A percentile compares a stretch with the other conserved stretches of the same genome.
Evolutionary conservation across 805 yeast species (phyloP).

Genomic region (Hanseniaspora thailandica): DNA sequence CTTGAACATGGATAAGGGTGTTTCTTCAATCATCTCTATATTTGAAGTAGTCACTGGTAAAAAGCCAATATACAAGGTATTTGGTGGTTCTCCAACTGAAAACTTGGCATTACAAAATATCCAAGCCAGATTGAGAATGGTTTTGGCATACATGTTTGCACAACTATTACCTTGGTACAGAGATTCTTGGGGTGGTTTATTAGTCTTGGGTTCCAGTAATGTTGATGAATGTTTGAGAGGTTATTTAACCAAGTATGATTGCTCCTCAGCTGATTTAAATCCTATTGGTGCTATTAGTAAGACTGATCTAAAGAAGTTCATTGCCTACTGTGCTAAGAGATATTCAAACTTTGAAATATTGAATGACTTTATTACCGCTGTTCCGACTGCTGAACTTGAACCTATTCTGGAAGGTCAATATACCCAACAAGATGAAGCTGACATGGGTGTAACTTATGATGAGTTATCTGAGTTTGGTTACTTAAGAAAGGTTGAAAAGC

Average conservation of each 20-base stretch:
- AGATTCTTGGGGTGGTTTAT: slow-evolving; percentile 47
- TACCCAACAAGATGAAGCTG: slow-evolving; percentile 91
- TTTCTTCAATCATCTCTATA: slow-evolving; percentile 56
- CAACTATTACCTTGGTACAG: slow-evolving; percentile 93
- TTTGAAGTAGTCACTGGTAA: slow-evolving; percentile 87
- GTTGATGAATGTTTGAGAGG: slow-evolving; percentile 96
- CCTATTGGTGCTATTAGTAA: slow-evolving; percentile 99
- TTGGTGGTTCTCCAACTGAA: slow-evolving; percentile 87
- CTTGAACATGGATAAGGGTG: slow-evolving; percentile 80
- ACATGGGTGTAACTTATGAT: slow-evolving; percentile 97
- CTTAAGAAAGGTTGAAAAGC: slow-evolving; percentile 79
- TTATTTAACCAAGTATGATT: slow-evolving; percentile 89
- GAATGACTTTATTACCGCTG: slow-evolving; percentile 69
- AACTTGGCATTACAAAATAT: slow-evolving; percentile 91
- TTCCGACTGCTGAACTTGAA: slow-evolving; percentile 96
- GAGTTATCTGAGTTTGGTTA: slow-evolving; percentile 86
- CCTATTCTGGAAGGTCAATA: slow-evolving; percentile 77
- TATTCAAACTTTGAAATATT: slow-evolving; percentile 64
- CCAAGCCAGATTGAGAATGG: slow-evolving; percentile 95
- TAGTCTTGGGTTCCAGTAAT: slow-evolving; percentile 91
- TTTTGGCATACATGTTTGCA: slow-evolving; percentile 82
- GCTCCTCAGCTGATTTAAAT: slow-evolving; percentile 92
- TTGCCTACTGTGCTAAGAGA: slow-evolving; percentile 57
- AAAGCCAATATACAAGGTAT: slow-evolving; percentile 74
- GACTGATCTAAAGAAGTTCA: slow-evolving; percentile 78